A percentile compares a stretch with the other conserved stretches of the same genome.
Conservation (phyloP, 176 grass and related monocot genomes). For the barley (Hordeum vulgare) region DNA sequence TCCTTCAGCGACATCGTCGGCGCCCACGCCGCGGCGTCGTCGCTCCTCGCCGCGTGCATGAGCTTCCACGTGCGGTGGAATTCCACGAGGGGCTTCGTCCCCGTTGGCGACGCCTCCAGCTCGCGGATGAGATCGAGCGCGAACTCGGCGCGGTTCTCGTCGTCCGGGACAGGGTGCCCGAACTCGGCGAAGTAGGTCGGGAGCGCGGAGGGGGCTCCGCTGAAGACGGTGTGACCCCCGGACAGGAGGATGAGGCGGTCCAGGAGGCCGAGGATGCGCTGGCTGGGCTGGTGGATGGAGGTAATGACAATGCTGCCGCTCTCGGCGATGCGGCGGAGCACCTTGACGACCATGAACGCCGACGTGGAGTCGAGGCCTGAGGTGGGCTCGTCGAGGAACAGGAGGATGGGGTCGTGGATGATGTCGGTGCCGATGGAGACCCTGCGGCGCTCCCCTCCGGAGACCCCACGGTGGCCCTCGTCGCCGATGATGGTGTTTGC, state of each 20-base stretch:
- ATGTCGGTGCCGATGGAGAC: slow-evolving; percentile 90
- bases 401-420: slow-evolving; percentile 85
- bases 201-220: slow-evolving; percentile 38
- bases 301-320: slow-evolving; percentile 92
- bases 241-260: slow-evolving; percentile 78
- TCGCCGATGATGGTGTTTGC: slow-evolving; percentile 93
- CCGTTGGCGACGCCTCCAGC: slow-evolving; percentile 55
- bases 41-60: slow-evolving; percentile 13
- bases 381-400: slow-evolving; percentile 96
- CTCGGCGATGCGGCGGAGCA: slow-evolving; percentile 69
- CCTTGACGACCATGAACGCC: slow-evolving; percentile 89
- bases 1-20: slow-evolving; percentile 57
- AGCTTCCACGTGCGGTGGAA: slow-evolving; percentile 58
- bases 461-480: slow-evolving; percentile 87
- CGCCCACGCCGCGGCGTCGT: background rate
- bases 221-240: slow-evolving; percentile 60
- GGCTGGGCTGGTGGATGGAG: slow-evolving; percentile 88
- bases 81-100: slow-evolving; percentile 53
- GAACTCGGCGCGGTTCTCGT: slow-evolving; percentile 84
- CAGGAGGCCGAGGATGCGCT: slow-evolving; percentile 71
- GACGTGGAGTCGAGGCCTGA: slow-evolving; percentile 95
- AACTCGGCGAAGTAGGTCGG: slow-evolving; percentile 68
- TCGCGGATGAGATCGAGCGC: slow-evolving; percentile 78
- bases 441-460: slow-evolving; percentile 76
- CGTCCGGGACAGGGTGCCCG: slow-evolving; percentile 56